Conservation (phyloP, 2,329 filamentous ascomycete species). For the Fusarium gaditjirri region DNA sequence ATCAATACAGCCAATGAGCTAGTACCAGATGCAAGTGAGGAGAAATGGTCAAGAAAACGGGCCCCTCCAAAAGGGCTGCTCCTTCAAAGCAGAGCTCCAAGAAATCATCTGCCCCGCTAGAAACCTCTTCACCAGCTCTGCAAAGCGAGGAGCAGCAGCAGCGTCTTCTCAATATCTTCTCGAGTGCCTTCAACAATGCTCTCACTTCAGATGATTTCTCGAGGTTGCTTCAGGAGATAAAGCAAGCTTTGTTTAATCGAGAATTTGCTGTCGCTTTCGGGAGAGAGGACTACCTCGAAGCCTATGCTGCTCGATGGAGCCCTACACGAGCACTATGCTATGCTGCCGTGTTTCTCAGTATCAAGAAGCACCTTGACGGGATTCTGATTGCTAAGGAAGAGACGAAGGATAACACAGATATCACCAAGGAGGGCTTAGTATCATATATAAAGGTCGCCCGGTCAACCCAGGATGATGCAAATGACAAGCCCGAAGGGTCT, state of each 20-base stretch:
- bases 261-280: constrained; percentile 87
- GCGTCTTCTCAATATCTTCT: constrained; percentile 78
- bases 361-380: constrained; percentile 50
- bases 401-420: not conserved
- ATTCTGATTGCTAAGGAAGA: constrained; percentile 31
- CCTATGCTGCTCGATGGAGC: constrained; percentile 92
- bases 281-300: constrained; percentile 74
- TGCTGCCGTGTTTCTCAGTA: constrained; percentile 61
- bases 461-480: not conserved
- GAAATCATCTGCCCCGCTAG: constrained; percentile 24
- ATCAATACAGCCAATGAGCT: constrained; percentile 6
- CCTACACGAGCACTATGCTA: constrained; percentile 87
- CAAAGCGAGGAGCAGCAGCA: constrained; percentile 63
- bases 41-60: constrained; percentile 43
- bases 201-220: constrained; percentile 61
- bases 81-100: constrained; percentile 32
- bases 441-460: not conserved
- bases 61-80: constrained; percentile 35
- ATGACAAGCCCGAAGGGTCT: not conserved
- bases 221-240: constrained; percentile 79
- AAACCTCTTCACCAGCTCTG: constrained; percentile 24
- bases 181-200: constrained; percentile 66
- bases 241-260: constrained; percentile 84
- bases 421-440: not conserved
- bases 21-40: not conserved